A percentile compares a stretch with the other conserved stretches of the same genome.
Evolutionary conservation across 805 yeast species (phyloP).

Genomic region (Candida insectalens): DNA sequence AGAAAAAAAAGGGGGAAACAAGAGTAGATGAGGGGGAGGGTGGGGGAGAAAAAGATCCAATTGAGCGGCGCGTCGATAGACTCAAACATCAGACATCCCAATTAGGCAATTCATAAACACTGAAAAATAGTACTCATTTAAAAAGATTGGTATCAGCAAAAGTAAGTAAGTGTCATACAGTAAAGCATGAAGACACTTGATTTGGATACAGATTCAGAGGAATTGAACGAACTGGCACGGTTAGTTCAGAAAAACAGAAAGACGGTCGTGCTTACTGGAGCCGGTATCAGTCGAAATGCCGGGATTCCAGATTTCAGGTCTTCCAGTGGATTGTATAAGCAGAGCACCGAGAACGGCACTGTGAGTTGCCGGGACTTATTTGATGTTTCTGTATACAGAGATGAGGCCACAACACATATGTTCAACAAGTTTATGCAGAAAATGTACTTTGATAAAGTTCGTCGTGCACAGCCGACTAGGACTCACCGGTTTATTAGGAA

Average conservation of each 20-base stretch:
- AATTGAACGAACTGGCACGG: constrained; percentile 27
- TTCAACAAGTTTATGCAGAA: constrained; percentile 87
- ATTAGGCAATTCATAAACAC: no score
- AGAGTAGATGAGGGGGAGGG: no score
- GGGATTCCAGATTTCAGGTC: constrained; percentile 96
- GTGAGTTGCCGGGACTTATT: constrained; percentile 84
- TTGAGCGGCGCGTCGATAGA: no score
- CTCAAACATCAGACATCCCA: no score
- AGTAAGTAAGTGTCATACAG: no score
- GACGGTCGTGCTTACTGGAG: constrained; percentile 77
- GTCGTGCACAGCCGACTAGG: constrained; percentile 66
- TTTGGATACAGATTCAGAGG: constrained; percentile 11
- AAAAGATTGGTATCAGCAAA: no score
- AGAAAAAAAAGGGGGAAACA: no score
- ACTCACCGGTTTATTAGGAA: constrained; percentile 69
- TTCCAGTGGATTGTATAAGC: constrained; percentile 73
- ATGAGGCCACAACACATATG: constrained; percentile 51
- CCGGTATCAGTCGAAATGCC: constrained; percentile 94
- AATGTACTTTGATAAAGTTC: constrained; percentile 53
- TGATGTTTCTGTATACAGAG: constrained; percentile 74
- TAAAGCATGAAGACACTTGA: constrained; percentile 18
- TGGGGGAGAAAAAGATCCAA: no score
- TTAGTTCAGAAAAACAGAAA: constrained; percentile 37
- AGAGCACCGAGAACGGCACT: constrained; percentile 48
- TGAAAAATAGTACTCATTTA: no score